Evolutionary conservation across 1,284 basidiomycete genomes (phyloP), one percentile per base, ranked within the genome.

Genomic region (Singerocomus inundabilis): DNA sequence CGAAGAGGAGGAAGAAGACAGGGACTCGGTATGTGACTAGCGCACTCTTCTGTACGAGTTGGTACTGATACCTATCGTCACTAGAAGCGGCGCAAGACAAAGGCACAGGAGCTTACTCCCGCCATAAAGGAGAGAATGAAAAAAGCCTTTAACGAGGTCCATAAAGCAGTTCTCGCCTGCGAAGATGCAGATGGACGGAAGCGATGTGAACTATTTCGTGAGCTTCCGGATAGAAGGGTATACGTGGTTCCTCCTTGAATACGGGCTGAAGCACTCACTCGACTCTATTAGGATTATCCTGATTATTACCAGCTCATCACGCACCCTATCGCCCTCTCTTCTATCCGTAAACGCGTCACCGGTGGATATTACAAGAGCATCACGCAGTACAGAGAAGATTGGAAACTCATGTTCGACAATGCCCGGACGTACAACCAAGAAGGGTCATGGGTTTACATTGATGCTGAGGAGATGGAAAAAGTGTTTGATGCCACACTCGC

Each of bases 391-490:
- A 78, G 80, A 46, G 81, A 84, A 44, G 95, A 98, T 70, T 92
- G 92, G 80, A 74, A 77, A 58, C 79, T 93, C 44, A 93, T 98
- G 87, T 96, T 96, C 70, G 79, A 82, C 66, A 99, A 99, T 65
- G 95, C 96, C 5, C 82, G 89, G 62, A 89, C 83, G 35, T 96
- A 93, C 74, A 91, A 95, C 69, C 84, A 86, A 65, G 89, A 91
- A 70, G 88, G 85, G 2, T 93, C 91, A 0, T 89, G 91, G 86
- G 94, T 98, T 28, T 97, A 93, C 72, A 79, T 91, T 57, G 93
- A 98, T 57, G 94, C 96, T 2, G 84, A 91, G 47, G 88, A 91
- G 71, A 91, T 96, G 85, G 88, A 94, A 73, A 88, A 85, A 62
- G 85, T 86, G 43, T 91, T 94, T 64, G 78, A 87, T 55, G 74